Evolutionary conservation across 2,329 filamentous ascomycete genomes (phyloP).

Genomic region (Verticillium longisporum): DNA sequence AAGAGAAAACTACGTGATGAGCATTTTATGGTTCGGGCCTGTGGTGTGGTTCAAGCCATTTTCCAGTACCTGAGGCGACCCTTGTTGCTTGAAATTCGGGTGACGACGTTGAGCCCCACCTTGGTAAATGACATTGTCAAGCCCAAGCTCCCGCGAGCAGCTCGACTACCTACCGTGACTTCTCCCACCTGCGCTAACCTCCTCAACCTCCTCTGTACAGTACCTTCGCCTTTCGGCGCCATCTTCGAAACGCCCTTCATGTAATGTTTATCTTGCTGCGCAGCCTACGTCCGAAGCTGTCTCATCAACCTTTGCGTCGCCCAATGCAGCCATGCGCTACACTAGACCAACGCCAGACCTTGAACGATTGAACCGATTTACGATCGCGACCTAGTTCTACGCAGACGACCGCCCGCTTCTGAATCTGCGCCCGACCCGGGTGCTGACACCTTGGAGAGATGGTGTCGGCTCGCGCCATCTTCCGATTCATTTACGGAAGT

Average conservation of each 20-base stretch:
- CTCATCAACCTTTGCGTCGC: neutral
- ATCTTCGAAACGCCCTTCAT: neutral
- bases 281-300: neutral
- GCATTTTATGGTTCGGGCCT: neutral
- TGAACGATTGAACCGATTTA: constrained; percentile 10
- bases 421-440: constrained; percentile 10
- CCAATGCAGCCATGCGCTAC: constrained; percentile 11
- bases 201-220: neutral
- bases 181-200: neutral
- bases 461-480: constrained; percentile 48
- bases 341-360: constrained; percentile 15
- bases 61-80: neutral
- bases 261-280: neutral
- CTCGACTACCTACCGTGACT: neutral
- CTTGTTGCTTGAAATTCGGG: neutral
- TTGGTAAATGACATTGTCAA: neutral
- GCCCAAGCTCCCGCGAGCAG: neutral
- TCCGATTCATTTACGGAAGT: constrained; percentile 73
- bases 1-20: neutral
- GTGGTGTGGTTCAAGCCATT: neutral
- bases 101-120: neutral
- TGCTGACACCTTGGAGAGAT: constrained; percentile 18
- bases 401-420: constrained; percentile 6
- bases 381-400: constrained; percentile 4
- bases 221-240: neutral